phyloP scores from a whole-genome alignment of 805 yeast species.

The Metschnikowia noctiluminum region DNA sequence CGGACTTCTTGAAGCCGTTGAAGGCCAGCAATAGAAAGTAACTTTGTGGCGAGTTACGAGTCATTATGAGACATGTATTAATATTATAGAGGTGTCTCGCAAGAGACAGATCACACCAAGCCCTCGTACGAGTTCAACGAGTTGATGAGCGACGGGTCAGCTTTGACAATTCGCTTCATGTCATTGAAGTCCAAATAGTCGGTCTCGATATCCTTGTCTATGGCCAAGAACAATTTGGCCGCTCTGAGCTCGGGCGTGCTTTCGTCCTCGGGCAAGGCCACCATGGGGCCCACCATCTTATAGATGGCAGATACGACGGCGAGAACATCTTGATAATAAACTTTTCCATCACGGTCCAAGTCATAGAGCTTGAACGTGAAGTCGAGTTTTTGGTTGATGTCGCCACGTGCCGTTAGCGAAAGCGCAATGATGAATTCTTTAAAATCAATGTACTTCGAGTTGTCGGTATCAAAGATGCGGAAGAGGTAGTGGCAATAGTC shows the following conservation, averaged over 20 bases:
- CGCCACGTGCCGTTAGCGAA: slow-evolving; percentile 83
- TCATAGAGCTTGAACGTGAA: slow-evolving; percentile 94
- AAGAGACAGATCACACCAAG: slow-evolving; percentile 48
- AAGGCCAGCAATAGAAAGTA: slow-evolving; percentile 48
- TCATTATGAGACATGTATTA: slow-evolving; percentile 76
- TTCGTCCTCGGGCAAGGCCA: slow-evolving; percentile 82
- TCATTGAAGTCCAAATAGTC: slow-evolving; percentile 72
- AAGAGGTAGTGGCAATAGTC: slow-evolving; percentile 87
- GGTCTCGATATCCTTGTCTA: slow-evolving; percentile 69
- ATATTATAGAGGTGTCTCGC: slow-evolving; percentile 64
- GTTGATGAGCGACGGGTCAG: slow-evolving; percentile 71
- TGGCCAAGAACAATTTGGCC: slow-evolving; percentile 68
- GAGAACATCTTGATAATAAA: slow-evolving; percentile 75
- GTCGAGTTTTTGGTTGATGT: slow-evolving; percentile 73
- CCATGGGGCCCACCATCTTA: slow-evolving; percentile 95
- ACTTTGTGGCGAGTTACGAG: slow-evolving; percentile 38
- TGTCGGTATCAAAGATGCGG: slow-evolving; percentile 81
- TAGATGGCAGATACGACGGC: slow-evolving; percentile 79
- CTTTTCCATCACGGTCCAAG: slow-evolving; percentile 70
- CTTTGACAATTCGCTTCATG: slow-evolving; percentile 74
- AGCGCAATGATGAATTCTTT: slow-evolving; percentile 88
- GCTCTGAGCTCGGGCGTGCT: slow-evolving; percentile 88
- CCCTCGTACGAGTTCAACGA: slow-evolving; percentile 83
- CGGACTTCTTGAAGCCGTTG: slow-evolving; percentile 86
- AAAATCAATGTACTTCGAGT: slow-evolving; percentile 80